A percentile compares a stretch with the other conserved stretches of the same genome.
These are phyloP conservation scores for Ephemerocybe angulata DNA, from an alignment of 768 basidiomycete species.

Conservation along the genomic window DNA sequence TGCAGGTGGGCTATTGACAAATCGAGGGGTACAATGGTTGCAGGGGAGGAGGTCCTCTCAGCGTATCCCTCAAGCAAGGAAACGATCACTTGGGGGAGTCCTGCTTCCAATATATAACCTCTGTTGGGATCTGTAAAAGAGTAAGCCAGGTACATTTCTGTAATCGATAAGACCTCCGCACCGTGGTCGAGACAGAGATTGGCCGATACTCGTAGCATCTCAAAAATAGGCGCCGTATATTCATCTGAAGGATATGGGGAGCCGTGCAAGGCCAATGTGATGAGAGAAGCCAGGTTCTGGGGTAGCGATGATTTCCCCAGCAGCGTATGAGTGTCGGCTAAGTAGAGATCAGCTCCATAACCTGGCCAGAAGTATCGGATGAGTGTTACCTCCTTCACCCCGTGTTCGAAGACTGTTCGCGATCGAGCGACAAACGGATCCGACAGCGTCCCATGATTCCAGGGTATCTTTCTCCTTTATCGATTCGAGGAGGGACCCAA, in stretches of 20 bases:
- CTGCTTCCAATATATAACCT: slow-evolving; percentile 63
- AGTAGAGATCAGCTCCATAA: slow-evolving; percentile 8
- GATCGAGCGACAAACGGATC: slow-evolving; percentile 49
- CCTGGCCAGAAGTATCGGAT: slow-evolving; percentile 11
- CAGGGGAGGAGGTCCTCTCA: slow-evolving; percentile 38
- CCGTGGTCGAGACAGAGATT: slow-evolving; percentile 86
- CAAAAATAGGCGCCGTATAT: slow-evolving; percentile 53
- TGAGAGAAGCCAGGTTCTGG: slow-evolving; percentile 57
- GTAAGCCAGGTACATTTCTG: background rate
- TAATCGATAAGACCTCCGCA: slow-evolving; percentile 25
- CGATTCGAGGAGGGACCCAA: slow-evolving; percentile 31
- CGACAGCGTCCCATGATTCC: slow-evolving; percentile 48
- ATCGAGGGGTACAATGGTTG: slow-evolving; percentile 38
- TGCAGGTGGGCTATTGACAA: slow-evolving; percentile 62
- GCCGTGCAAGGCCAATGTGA: slow-evolving; percentile 52
- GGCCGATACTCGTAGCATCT: slow-evolving; percentile 74
- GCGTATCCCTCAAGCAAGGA: slow-evolving; percentile 68
- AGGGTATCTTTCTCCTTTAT: slow-evolving; percentile 28
- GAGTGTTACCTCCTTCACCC: slow-evolving; percentile 43
- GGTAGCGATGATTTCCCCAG: slow-evolving; percentile 67
- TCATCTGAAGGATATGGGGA: slow-evolving; percentile 40
- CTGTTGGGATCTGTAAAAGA: slow-evolving; percentile 65
- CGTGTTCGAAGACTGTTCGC: slow-evolving; percentile 61
- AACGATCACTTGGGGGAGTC: slow-evolving; percentile 64
- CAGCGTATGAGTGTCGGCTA: slow-evolving; percentile 68